Evolutionary conservation across 768 basidiomycete genomes (phyloP).

Genomic region (Tricholomella constricta): DNA sequence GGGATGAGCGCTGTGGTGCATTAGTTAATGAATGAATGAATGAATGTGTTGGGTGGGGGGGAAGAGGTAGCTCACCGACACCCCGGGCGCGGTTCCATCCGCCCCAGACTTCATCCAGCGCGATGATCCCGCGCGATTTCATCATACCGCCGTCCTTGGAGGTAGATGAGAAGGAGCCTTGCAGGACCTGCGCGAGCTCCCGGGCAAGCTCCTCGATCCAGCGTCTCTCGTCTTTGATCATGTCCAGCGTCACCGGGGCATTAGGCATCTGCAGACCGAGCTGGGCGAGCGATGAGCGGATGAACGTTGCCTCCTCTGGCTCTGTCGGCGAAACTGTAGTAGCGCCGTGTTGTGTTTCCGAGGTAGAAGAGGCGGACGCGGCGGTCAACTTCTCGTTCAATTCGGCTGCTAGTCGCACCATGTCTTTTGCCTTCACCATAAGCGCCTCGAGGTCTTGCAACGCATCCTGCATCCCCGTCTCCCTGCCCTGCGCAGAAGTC

Average conservation of each 20-base stretch:
- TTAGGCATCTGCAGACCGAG: slow-evolving; percentile 80
- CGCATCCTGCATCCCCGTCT: slow-evolving; percentile 71
- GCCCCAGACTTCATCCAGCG: slow-evolving; percentile 92
- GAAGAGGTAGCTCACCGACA: slow-evolving; percentile 59
- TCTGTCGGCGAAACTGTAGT: slow-evolving; percentile 39
- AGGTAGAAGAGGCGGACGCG: slow-evolving; percentile 21
- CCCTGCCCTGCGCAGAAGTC: slow-evolving; percentile 60
- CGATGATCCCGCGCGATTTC: slow-evolving; percentile 77
- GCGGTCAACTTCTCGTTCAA: slow-evolving; percentile 81
- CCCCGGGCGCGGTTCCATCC: slow-evolving; percentile 94
- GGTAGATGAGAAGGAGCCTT: slow-evolving; percentile 35
- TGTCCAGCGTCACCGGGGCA: slow-evolving; percentile 84
- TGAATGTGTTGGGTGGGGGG: slow-evolving; percentile 1
- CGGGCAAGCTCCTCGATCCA: slow-evolving; percentile 82
- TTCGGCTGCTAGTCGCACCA: slow-evolving; percentile 88
- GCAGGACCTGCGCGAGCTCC: slow-evolving; percentile 79
- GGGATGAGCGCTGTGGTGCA: slow-evolving; percentile 74
- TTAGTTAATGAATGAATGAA: background rate
- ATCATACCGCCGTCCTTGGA: slow-evolving; percentile 60
- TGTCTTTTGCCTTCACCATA: slow-evolving; percentile 89
- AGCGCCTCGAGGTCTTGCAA: slow-evolving; percentile 87
- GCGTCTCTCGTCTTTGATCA: slow-evolving; percentile 77
- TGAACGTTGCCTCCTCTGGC: slow-evolving; percentile 84
- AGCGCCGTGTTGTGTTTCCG: slow-evolving; percentile 25
- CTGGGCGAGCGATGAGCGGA: slow-evolving; percentile 86